Conservation (phyloP, 257 asterid species). For the Penstemon barbatus region DNA sequence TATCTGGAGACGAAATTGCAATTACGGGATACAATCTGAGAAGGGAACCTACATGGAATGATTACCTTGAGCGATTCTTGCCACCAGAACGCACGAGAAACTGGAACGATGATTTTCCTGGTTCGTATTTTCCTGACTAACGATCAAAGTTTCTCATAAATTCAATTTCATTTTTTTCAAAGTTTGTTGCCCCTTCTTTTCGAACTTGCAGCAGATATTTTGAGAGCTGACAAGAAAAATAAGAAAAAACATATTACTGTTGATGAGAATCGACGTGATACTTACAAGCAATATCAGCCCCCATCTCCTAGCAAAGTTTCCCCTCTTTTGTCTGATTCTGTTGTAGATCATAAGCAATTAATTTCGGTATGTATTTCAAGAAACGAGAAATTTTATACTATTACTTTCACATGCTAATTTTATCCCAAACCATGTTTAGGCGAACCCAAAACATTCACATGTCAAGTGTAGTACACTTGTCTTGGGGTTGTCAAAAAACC, state of each 20-base stretch:
- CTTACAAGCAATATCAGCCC: conserved; percentile 59
- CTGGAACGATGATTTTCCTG: conserved; percentile 96
- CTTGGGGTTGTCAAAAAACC: too few relatives aligned
- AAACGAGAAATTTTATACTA: neutral
- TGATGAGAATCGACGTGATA: conserved; percentile 83
- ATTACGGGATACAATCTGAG: conserved; percentile 73
- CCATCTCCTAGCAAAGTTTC: conserved; percentile 42
- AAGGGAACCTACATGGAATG: conserved; percentile 53
- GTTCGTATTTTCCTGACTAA: conserved; percentile 36
- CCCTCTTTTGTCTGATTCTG: conserved; percentile 34
- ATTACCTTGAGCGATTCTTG: conserved; percentile 47
- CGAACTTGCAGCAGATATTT: conserved; percentile 64
- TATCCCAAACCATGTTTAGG: too few relatives aligned
- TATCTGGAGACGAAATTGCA: conserved; percentile 59
- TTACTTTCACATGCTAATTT: too few relatives aligned
- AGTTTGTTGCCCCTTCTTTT: neutral
- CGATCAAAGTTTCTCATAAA: neutral
- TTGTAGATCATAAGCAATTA: conserved; percentile 58
- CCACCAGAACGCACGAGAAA: conserved; percentile 57
- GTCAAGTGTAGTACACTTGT: too few relatives aligned
- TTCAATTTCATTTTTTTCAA: conserved; percentile 5
- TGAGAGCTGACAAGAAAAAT: conserved; percentile 90
- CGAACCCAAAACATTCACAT: neutral
- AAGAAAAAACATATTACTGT: conserved; percentile 71
- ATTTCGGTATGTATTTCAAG: conserved; percentile 51